Conservation (phyloP, 139 green algal genomes). For the Gonium pectorale region DNA sequence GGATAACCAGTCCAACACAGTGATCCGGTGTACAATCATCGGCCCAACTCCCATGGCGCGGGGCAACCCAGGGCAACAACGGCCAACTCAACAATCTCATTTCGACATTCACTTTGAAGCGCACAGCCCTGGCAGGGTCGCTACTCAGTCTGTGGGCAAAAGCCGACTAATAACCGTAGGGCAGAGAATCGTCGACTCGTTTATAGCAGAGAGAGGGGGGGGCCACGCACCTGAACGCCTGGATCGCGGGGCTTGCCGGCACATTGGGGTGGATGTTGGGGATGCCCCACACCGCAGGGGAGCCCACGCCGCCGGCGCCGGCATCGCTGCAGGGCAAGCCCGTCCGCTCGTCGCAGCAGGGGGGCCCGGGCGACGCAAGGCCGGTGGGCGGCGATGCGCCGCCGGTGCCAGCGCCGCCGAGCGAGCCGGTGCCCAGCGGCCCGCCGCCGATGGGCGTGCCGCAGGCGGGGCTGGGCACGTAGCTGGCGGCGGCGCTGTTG, state of each 20-base stretch:
- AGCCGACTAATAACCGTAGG: too few species aligned
- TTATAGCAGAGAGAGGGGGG: too few species aligned
- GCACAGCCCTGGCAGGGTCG: too few species aligned
- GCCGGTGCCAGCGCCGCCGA: not conserved
- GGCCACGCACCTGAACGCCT: slow-evolving; percentile 29
- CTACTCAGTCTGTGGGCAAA: too few species aligned
- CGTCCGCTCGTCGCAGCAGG: too few species aligned
- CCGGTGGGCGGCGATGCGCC: not conserved
- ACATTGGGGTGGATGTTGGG: slow-evolving; percentile 30
- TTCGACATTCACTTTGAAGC: too few species aligned
- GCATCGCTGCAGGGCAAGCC: not conserved
- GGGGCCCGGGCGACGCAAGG: not conserved
- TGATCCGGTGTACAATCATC: too few species aligned
- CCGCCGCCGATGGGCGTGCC: slow-evolving; percentile 14
- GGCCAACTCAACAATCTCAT: too few species aligned
- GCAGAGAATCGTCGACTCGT: too few species aligned
- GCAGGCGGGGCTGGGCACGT: slow-evolving; percentile 13
- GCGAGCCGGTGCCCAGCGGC: not conserved
- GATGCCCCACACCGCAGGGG: slow-evolving; percentile 8
- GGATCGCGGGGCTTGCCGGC: slow-evolving; percentile 11
- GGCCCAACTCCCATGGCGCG: too few species aligned
- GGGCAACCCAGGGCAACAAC: too few species aligned
- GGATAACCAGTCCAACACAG: too few species aligned
- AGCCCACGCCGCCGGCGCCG: not conserved
- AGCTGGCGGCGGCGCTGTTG: slow-evolving; percentile 18